These are phyloP conservation scores for Phyllostachys edulis DNA, from an alignment of 176 grass and related monocot genomes.

Conservation along the genomic window DNA sequence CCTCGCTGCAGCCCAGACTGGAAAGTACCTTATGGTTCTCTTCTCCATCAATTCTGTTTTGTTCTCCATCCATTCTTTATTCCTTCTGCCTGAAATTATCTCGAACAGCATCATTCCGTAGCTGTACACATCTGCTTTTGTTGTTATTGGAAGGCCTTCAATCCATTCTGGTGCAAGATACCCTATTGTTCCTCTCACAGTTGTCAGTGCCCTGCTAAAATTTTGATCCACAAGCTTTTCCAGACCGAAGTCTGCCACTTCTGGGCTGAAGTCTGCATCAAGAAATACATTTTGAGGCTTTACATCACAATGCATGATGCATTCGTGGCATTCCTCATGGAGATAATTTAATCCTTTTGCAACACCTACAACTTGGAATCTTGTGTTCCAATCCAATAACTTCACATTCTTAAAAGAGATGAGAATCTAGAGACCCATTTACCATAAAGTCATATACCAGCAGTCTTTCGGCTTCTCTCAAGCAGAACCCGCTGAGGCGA, in stretches of 20 bases:
- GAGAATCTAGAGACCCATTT: slow-evolving; percentile 34
- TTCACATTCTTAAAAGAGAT: slow-evolving; percentile 21
- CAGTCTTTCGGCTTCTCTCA: slow-evolving; percentile 18
- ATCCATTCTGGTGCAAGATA: slow-evolving; percentile 50
- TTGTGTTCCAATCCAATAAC: slow-evolving; percentile 29
- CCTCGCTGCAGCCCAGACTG: slow-evolving; percentile 14
- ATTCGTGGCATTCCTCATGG: slow-evolving; percentile 35
- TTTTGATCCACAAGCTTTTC: slow-evolving; percentile 43
- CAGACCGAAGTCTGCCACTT: slow-evolving; percentile 51
- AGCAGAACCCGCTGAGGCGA: slow-evolving; percentile 30
- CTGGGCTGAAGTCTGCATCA: slow-evolving; percentile 1
- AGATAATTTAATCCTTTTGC: slow-evolving; percentile 38
- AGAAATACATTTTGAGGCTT: slow-evolving; percentile 55
- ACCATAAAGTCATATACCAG: slow-evolving; percentile 44
- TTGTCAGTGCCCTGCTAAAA: slow-evolving; percentile 45
- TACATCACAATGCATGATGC: slow-evolving; percentile 48
- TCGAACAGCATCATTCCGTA: slow-evolving; percentile 48
- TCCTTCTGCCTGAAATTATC: slow-evolving; percentile 32
- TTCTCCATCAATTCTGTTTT: not conserved
- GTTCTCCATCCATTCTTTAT: not conserved
- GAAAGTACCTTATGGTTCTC: not conserved
- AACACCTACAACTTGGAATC: slow-evolving; percentile 35
- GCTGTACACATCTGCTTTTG: slow-evolving; percentile 45
- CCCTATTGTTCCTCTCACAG: slow-evolving; percentile 39
- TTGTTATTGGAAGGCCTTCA: slow-evolving; percentile 19